Evolutionary conservation across 257 asterid genomes (phyloP).

Genomic region (Osmanthus fragrans): DNA sequence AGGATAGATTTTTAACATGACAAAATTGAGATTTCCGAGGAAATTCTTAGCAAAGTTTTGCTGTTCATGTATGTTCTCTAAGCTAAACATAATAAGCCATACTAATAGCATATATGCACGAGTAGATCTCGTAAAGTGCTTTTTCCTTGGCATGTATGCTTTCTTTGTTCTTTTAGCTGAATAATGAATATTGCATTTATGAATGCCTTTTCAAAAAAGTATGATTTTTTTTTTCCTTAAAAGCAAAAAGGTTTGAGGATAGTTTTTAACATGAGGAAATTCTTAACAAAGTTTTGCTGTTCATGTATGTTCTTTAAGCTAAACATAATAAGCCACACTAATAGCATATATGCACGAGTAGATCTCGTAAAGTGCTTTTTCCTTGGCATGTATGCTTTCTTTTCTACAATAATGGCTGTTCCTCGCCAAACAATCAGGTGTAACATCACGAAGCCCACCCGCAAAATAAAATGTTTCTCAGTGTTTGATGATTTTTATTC

Average conservation of each 20-base stretch:
- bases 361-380: slow-evolving; percentile 2
- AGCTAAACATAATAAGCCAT: neutral
- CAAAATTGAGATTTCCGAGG: neutral
- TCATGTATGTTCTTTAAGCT: neutral
- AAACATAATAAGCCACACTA: neutral
- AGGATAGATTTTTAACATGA: neutral
- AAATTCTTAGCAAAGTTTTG: neutral
- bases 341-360: neutral
- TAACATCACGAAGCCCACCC: neutral
- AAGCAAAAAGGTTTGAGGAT: neutral
- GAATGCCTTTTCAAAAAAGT: neutral
- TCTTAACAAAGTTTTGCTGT: neutral
- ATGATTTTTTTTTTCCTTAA: neutral
- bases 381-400: neutral
- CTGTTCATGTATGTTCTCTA: neutral
- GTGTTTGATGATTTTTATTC: neutral
- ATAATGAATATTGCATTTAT: neutral
- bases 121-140: neutral
- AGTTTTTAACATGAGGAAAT: neutral
- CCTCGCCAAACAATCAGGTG: neutral
- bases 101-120: neutral
- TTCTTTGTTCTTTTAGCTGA: neutral
- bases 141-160: slow-evolving; percentile 6
- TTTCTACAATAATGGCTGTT: neutral
- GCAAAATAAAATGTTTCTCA: neutral